Evolutionary conservation across 1,284 basidiomycete species (phyloP).

Genomic region (Limonomyces culmigenus): DNA sequence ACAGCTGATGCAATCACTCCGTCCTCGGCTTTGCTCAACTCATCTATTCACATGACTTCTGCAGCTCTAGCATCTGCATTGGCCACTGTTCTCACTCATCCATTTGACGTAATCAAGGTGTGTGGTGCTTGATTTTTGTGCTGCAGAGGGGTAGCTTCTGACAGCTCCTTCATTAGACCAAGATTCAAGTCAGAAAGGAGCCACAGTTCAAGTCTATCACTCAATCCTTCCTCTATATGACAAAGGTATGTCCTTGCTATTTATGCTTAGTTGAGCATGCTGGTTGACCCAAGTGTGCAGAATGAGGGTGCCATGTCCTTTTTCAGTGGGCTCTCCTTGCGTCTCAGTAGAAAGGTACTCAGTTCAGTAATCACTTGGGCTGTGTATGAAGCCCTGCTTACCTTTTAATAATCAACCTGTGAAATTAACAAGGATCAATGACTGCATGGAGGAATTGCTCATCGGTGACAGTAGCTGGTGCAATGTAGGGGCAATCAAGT

Average conservation of each 20-base stretch:
- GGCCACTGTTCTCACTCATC: constrained; percentile 73
- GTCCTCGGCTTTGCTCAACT: constrained; percentile 21
- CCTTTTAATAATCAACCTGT: no score
- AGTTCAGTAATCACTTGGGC: constrained; percentile 88
- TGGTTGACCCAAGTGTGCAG: constrained; percentile 17
- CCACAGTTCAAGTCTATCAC: constrained; percentile 54
- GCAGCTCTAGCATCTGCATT: constrained; percentile 67
- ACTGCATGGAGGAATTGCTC: no score
- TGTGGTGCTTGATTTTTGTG: constrained; percentile 5
- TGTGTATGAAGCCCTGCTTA: constrained; percentile 73
- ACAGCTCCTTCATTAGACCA: constrained; percentile 34
- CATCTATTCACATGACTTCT: constrained; percentile 36
- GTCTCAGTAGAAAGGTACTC: constrained; percentile 77
- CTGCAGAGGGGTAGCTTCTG: neutral
- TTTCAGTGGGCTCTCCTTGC: constrained; percentile 72
- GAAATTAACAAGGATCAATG: no score
- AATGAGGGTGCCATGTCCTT: constrained; percentile 66
- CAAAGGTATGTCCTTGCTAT: constrained; percentile 44
- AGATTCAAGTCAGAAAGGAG: constrained; percentile 72
- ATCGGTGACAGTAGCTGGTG: no score
- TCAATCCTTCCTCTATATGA: constrained; percentile 43
- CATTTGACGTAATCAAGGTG: constrained; percentile 85
- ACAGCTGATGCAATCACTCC: constrained; percentile 20
- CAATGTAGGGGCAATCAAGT: no score
- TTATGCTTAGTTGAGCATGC: constrained; percentile 1